Base-by-base conservation (phyloP, 805 yeast species). In the Scheffersomyces stipitis region DNA sequence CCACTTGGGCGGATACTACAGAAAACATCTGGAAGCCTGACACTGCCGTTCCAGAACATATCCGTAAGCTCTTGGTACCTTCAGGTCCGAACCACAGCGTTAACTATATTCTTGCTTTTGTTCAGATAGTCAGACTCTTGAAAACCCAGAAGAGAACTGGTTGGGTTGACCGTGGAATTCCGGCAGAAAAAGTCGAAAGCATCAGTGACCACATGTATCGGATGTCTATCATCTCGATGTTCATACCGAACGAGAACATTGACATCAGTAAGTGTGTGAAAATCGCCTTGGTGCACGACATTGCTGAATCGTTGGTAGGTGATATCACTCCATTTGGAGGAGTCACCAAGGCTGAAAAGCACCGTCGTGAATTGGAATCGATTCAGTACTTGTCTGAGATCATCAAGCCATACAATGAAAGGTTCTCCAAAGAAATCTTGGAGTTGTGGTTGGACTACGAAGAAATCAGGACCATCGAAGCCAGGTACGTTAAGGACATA, bases 191-290 rank as follows among this genome's bases (percentile, higher is more conserved):
- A 17, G 80, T 82, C 3, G 86, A 88, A 60, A 77, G 85, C 34
- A 88, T 89, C 34, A 76, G 87, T n/a, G 97, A 90, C 62, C 97
- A 91, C 60, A 90, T 90, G 96, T 90, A 91, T 58, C 73, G 99
- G 39, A 90, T 91, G 96, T 80, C 88, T 4, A 68, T 90, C 15
- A 78, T 88, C 29, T 71, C 91, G 15, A 78, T 89, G 83, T 60
- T 88, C 16, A 73, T 87, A 29, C 76, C 78, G 14, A 49, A 73
- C 34, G 60, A 62, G n/a, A 61, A 67, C 2, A 69, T 85, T 22
- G 80, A 86, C 60, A 68, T 76, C 17, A 73, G 76, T 41, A 78
- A 78, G 49, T 88, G 96, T 67, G 83, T 81, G 33, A 83, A 85
- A 62, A 89, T 91, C 36, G 89, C 96, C 1, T 68, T 89, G 28